Percentiles rank a stretch among this genome's conserved stretches.
Conservation (phyloP, 306 rosid species). For the Dicorynia guianensis region DNA sequence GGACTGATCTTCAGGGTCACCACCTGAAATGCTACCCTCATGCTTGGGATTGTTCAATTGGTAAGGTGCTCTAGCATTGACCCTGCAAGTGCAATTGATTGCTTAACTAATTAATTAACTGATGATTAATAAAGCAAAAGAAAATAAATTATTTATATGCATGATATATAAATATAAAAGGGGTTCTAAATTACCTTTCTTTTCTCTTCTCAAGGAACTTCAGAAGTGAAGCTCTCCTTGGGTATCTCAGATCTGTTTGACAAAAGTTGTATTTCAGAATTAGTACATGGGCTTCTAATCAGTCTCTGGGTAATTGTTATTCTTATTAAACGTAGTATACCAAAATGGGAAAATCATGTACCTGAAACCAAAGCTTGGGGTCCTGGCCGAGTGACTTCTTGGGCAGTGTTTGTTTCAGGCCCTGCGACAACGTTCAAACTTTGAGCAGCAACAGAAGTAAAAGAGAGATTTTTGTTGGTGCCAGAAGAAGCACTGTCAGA, state of each 20-base stretch:
- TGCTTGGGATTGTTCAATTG: slow-evolving; percentile 45
- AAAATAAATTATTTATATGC: neutral
- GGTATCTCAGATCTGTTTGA: slow-evolving; percentile 55
- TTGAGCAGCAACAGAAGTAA: slow-evolving; percentile 7
- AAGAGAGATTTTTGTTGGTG: neutral
- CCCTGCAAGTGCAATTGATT: slow-evolving; percentile 44
- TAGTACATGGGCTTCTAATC: neutral
- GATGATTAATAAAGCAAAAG: neutral
- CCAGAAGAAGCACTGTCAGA: slow-evolving; percentile 26
- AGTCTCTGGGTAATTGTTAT: neutral
- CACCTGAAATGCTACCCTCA: slow-evolving; percentile 28
- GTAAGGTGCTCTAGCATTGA: slow-evolving; percentile 57
- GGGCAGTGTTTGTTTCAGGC: neutral
- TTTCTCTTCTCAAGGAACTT: slow-evolving; percentile 76
- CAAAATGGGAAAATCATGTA: neutral
- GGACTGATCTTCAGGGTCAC: slow-evolving; percentile 32
- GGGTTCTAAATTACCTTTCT: slow-evolving; percentile 54
- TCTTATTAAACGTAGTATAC: neutral
- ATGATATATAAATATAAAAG: neutral
- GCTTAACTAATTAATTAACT: neutral
- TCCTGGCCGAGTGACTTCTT: slow-evolving; percentile 14
- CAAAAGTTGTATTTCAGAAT: neutral
- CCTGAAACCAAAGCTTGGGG: slow-evolving; percentile 34
- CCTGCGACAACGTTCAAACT: neutral
- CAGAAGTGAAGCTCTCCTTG: slow-evolving; percentile 67